Conservation (phyloP, 108 stramenopile genomes). For the Cyclostephanos tholiformis region DNA sequence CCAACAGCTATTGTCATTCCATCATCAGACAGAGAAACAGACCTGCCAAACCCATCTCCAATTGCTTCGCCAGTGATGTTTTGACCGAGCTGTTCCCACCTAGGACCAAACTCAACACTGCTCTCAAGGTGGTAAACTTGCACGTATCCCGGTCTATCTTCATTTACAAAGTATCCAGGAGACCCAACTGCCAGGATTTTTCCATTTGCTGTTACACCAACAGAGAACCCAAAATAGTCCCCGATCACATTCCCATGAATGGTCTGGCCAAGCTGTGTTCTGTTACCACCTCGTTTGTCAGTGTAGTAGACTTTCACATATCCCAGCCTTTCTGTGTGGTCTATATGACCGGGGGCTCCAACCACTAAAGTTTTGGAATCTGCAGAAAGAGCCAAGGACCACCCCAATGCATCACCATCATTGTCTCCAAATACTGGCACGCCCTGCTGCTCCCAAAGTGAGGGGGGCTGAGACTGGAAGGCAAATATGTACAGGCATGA, state of each 20-base stretch:
- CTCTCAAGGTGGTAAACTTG: background rate
- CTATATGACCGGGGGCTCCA: slow-evolving; percentile 5
- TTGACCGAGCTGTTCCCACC: slow-evolving; percentile 15
- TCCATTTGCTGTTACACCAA: slow-evolving; percentile 8
- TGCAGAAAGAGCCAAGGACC: slow-evolving; percentile 11
- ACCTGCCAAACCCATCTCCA: slow-evolving; percentile 17
- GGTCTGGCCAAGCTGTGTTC: slow-evolving; percentile 16
- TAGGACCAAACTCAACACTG: background rate
- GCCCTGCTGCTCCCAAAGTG: slow-evolving; percentile 8
- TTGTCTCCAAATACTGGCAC: slow-evolving; percentile 10
- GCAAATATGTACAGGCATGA: no score
- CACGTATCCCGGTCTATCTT: slow-evolving; percentile 13
- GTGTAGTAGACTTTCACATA: background rate
- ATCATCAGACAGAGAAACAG: slow-evolving; percentile 25
- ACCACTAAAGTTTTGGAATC: slow-evolving; percentile 11
- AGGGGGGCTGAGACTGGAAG: background rate
- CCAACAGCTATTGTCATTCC: slow-evolving; percentile 28
- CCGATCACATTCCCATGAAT: slow-evolving; percentile 13
- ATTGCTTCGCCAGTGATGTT: slow-evolving; percentile 23
- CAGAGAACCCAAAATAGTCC: slow-evolving; percentile 13
- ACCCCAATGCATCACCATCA: slow-evolving; percentile 5
- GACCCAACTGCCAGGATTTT: slow-evolving; percentile 8
- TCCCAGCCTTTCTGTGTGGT: background rate
- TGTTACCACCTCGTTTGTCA: background rate
- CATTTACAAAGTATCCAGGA: background rate